Evolutionary conservation across 306 rosid genomes (phyloP).

Genomic region (Cotoneaster glaucophyllus): DNA sequence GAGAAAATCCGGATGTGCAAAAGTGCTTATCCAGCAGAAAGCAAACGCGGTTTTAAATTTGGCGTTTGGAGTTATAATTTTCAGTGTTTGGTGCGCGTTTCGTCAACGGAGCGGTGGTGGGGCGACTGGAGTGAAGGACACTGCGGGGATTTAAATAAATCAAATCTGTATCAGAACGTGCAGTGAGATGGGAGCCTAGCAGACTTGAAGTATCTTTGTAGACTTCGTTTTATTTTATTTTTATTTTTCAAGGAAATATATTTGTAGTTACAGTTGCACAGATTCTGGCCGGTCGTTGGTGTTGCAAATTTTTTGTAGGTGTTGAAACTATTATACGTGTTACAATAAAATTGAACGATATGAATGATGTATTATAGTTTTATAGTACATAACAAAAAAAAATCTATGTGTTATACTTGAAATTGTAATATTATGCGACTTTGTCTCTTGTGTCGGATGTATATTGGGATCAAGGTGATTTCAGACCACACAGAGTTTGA

Average conservation of each 20-base stretch:
- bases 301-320: too few species aligned
- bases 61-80: neutral
- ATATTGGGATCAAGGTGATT: too few species aligned
- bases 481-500: too few species aligned
- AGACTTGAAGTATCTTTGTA: neutral
- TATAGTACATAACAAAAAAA: too few species aligned
- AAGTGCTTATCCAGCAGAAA: neutral
- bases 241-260: neutral
- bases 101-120: neutral
- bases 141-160: neutral
- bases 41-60: neutral
- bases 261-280: neutral
- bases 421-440: too few species aligned
- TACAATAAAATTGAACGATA: too few species aligned
- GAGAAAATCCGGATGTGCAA: constrained; percentile 11
- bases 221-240: neutral
- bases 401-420: too few species aligned
- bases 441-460: too few species aligned
- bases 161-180: constrained; percentile 19
- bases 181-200: neutral
- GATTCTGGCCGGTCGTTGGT: constrained; percentile 5
- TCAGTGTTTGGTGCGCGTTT: neutral
- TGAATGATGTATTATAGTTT: too few species aligned
- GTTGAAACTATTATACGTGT: too few species aligned
- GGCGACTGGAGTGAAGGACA: neutral